Evolutionary conservation across 1,139 yeast species (phyloP).

Genomic region (Hyphopichia pseudoburtonii): DNA sequence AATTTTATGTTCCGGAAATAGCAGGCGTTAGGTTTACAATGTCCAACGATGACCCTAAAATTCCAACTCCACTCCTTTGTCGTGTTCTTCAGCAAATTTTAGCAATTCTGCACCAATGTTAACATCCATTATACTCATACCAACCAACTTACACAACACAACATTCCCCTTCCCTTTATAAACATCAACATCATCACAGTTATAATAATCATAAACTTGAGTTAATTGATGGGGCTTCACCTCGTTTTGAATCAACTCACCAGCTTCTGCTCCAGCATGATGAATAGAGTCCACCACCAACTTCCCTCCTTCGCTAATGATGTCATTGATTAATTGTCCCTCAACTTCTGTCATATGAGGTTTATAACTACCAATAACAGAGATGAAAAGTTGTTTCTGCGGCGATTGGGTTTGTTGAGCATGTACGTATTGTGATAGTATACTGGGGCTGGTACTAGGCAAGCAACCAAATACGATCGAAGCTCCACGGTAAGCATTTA

Average conservation of each 20-base stretch:
- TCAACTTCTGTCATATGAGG: slow-evolving; percentile 70
- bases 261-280: slow-evolving; percentile 61
- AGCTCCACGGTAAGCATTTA: neutral
- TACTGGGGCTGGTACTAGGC: slow-evolving; percentile 53
- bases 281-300: slow-evolving; percentile 61
- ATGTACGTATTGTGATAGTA: slow-evolving; percentile 36
- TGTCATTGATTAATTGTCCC: slow-evolving; percentile 34
- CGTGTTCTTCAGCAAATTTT: neutral
- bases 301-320: slow-evolving; percentile 24
- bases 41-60: no score
- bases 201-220: slow-evolving; percentile 21
- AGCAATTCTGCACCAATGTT: neutral
- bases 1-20: no score
- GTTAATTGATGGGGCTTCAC: slow-evolving; percentile 36
- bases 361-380: slow-evolving; percentile 67
- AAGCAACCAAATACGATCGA: slow-evolving; percentile 55
- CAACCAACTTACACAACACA: neutral
- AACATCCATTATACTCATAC: slow-evolving; percentile 1
- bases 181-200: neutral
- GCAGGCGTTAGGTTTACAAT: no score
- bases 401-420: slow-evolving; percentile 18
- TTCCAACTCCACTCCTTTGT: neutral
- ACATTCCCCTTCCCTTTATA: neutral
- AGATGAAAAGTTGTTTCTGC: slow-evolving; percentile 42
- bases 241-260: slow-evolving; percentile 54